phyloP scores from a whole-genome alignment of 305 asterid species.

The Coffea humblotiana region DNA sequence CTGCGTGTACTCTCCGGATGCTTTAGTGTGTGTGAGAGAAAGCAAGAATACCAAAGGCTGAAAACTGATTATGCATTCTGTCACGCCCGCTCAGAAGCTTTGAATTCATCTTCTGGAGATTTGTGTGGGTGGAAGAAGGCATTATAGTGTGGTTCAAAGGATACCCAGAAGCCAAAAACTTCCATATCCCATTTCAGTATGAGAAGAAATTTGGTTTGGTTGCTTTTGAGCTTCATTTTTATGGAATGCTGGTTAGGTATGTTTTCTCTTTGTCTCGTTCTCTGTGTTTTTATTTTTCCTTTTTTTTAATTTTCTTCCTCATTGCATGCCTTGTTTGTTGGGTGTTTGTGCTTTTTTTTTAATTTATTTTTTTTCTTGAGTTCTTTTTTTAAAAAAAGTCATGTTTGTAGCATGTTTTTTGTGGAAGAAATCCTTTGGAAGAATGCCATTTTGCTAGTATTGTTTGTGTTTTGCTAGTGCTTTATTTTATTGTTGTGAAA shows the following conservation, averaged over 20 bases:
- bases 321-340: background rate
- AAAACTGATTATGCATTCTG: background rate
- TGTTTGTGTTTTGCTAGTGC: background rate
- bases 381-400: too few species aligned
- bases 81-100: background rate
- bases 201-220: constrained; percentile 22
- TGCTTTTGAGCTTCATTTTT: constrained; percentile 28
- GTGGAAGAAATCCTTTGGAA: background rate
- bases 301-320: too few species aligned
- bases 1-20: background rate
- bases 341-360: background rate
- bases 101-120: background rate
- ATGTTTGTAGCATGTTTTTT: background rate
- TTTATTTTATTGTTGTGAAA: background rate
- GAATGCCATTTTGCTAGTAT: background rate
- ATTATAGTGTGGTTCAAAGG: background rate
- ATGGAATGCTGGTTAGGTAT: constrained; percentile 30
- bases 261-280: background rate
- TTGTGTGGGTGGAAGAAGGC: background rate
- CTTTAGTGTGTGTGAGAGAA: background rate
- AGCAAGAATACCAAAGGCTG: constrained; percentile 1
- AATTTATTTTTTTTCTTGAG: background rate
- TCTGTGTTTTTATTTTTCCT: too few species aligned
- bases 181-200: constrained; percentile 10
- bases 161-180: background rate